Evolutionary conservation across 257 asterid species (phyloP).

Genomic region (Gynochthodes officinalis): DNA sequence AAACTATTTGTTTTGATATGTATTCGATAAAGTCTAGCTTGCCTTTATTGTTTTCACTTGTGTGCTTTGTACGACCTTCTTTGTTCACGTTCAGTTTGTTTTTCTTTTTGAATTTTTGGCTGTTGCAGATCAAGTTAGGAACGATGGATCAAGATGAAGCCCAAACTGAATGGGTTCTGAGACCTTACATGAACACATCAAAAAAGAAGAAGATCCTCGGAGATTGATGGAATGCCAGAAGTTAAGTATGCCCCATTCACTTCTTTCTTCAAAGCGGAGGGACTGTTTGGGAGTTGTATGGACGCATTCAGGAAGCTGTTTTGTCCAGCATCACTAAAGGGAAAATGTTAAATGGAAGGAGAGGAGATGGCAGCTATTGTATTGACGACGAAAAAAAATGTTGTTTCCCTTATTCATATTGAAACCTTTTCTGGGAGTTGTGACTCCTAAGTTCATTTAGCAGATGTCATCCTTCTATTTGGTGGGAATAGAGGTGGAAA

Average conservation of each 20-base stretch:
- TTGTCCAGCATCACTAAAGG: neutral
- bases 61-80: neutral
- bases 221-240: neutral
- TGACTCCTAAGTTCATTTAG: too few species aligned
- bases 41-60: neutral
- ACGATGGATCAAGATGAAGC: slow-evolving; percentile 87
- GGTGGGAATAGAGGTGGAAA: neutral
- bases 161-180: slow-evolving; percentile 59
- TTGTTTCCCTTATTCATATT: neutral
- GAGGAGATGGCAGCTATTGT: neutral
- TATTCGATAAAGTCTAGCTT: neutral
- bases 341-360: too few species aligned
- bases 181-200: slow-evolving; percentile 65
- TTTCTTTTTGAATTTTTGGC: neutral
- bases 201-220: slow-evolving; percentile 51
- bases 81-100: neutral
- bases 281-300: neutral
- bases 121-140: slow-evolving; percentile 69
- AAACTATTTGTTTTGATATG: neutral
- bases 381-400: too few species aligned
- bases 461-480: too few species aligned
- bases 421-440: too few species aligned
- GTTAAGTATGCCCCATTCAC: neutral
- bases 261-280: neutral
- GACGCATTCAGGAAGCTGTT: neutral